Percentiles rank a stretch among this genome's conserved stretches.
Evolutionary conservation across 2,329 filamentous ascomycete genomes (phyloP).

Genomic region (Capronia epimyces): DNA sequence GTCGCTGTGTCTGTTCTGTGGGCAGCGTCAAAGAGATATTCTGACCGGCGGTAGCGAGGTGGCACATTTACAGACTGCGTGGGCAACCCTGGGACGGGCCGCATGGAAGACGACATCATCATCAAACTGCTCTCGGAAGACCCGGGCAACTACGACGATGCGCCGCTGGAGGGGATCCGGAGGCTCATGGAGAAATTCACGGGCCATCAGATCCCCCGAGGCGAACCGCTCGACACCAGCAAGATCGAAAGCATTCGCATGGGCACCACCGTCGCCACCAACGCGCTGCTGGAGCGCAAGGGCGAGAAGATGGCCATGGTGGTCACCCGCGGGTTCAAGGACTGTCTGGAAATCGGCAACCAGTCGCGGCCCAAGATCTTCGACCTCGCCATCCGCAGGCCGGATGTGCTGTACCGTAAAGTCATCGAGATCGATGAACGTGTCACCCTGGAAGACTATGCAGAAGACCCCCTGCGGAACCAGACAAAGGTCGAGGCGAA

Average conservation of each 20-base stretch:
- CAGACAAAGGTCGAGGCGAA: constrained; percentile 53
- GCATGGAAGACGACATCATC: constrained; percentile 67
- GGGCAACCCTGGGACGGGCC: constrained; percentile 66
- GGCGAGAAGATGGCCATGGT: constrained; percentile 83
- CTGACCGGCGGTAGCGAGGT: constrained; percentile 57
- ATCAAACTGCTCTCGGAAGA: constrained; percentile 89
- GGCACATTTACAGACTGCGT: constrained; percentile 93
- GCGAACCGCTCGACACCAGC: constrained; percentile 71
- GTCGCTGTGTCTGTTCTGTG: neutral
- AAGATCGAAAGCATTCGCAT: constrained; percentile 87
- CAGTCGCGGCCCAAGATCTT: constrained; percentile 87
- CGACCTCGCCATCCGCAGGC: constrained; percentile 78
- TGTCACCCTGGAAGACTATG: constrained; percentile 86
- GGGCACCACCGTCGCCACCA: constrained; percentile 93
- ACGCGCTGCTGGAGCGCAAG: constrained; percentile 83
- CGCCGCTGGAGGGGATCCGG: constrained; percentile 83
- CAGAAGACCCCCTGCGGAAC: constrained; percentile 70
- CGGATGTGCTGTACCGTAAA: constrained; percentile 76
- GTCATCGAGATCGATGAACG: constrained; percentile 89
- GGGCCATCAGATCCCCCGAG: constrained; percentile 68
- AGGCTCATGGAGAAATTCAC: constrained; percentile 76
- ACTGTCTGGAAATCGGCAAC: constrained; percentile 84
- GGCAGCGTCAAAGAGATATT: neutral
- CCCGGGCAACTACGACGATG: constrained; percentile 83
- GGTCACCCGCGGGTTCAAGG: constrained; percentile 80